A percentile compares a stretch with the other conserved stretches of the same genome.
phyloP scores from a whole-genome alignment of 2,329 filamentous ascomycete genomes.

The Beauveria rudraprayagi region DNA sequence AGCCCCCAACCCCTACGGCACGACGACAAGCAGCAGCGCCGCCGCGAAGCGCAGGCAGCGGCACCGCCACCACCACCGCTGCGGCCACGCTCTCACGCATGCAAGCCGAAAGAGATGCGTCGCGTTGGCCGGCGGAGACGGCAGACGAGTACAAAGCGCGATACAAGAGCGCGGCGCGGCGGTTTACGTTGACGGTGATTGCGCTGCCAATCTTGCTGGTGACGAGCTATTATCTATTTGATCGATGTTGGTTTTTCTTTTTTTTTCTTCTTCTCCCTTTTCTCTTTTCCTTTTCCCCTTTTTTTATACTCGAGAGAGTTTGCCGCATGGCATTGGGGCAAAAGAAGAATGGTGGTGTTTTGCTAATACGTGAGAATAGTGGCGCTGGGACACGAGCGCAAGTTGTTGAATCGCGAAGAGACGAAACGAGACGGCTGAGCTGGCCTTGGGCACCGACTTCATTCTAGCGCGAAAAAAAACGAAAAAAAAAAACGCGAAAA shows the following conservation, averaged over 20 bases:
- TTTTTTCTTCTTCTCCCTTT: too few relatives aligned
- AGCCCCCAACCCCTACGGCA: background rate
- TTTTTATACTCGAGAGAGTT: background rate
- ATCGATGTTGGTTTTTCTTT: conserved; percentile 33
- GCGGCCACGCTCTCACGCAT: conserved; percentile 9
- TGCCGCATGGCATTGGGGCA: background rate
- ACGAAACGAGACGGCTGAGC: background rate
- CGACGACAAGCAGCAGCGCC: background rate
- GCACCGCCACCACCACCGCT: conserved; percentile 9
- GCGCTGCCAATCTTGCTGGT: conserved; percentile 47
- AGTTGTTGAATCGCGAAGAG: conserved; percentile 16
- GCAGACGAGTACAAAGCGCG: conserved; percentile 31
- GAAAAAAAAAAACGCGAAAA: too few relatives aligned
- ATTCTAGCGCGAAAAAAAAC: background rate
- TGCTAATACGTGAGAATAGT: conserved; percentile 16
- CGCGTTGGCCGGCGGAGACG: conserved; percentile 13
- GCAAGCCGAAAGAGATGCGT: conserved; percentile 16
- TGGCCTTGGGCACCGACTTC: background rate
- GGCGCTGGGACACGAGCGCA: conserved; percentile 23
- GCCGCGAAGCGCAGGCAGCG: conserved; percentile 13
- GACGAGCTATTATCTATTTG: conserved; percentile 46
- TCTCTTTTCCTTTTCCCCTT: background rate
- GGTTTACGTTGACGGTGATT: conserved; percentile 40
- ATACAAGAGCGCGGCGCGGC: conserved; percentile 36
- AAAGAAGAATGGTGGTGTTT: background rate